Percentiles rank a stretch among this genome's conserved stretches.
These are phyloP conservation scores for Loxodes magnus DNA, from an alignment of 73 alveolate species.

Conservation along the genomic window DNA sequence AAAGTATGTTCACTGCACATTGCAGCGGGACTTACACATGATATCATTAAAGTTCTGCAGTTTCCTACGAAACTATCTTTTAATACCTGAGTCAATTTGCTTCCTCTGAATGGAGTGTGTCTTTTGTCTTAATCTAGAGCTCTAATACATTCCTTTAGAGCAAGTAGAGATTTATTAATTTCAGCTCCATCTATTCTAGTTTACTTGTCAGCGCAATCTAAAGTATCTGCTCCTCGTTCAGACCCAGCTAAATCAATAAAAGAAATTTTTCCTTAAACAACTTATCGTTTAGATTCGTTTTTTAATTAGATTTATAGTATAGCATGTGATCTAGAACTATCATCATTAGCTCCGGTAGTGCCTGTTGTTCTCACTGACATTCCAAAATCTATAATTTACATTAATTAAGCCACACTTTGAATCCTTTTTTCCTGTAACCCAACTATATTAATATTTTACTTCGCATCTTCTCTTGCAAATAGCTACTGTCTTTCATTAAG, in stretches of 20 bases:
- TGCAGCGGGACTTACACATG: conserved; percentile 93
- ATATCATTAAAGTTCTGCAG: conserved; percentile 98
- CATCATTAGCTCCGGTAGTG: background rate
- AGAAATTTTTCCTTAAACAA: conserved; percentile 83
- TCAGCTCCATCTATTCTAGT: conserved; percentile 99
- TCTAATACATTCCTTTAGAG: conserved; percentile 98
- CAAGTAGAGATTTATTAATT: conserved; percentile 96
- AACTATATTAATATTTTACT: conserved; percentile 87
- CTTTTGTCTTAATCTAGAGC: conserved; percentile 96
- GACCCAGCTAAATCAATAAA: conserved; percentile 90
- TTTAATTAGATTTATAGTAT: background rate
- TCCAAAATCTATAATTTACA: background rate
- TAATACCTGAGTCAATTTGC: conserved; percentile 94
- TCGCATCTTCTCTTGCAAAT: conserved; percentile 96
- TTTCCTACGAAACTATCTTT: conserved; percentile 99
- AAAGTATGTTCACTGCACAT: conserved; percentile 95
- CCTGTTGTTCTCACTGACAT: background rate
- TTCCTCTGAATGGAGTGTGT: conserved; percentile 99
- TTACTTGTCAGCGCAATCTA: conserved; percentile 87
- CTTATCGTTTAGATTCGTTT: conserved; percentile 19
- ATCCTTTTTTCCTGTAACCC: conserved; percentile 75
- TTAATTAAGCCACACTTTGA: background rate
- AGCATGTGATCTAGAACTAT: background rate
- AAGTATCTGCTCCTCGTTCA: conserved; percentile 99
- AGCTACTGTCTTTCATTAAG: conserved; percentile 78